phyloP scores from a whole-genome alignment of 768 basidiomycete genomes.

The Dictyophora rubrovolvata region DNA sequence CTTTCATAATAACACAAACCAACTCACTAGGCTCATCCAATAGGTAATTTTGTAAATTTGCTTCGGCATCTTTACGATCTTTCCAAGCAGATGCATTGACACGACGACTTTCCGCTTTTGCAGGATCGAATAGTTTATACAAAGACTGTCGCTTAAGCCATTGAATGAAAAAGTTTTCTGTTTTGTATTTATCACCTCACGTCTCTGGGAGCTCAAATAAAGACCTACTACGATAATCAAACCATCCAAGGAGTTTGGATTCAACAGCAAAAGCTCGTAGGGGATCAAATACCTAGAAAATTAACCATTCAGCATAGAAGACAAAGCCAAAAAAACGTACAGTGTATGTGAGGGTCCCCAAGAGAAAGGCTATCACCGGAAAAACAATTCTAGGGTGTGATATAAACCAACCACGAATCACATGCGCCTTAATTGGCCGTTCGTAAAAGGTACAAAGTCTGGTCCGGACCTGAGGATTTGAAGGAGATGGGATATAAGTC shows the following conservation, averaged over 20 bases:
- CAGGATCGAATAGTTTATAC: not conserved
- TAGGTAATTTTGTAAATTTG: slow-evolving; percentile 58
- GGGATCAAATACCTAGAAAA: slow-evolving; percentile 76
- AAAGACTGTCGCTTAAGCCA: not conserved
- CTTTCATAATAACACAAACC: slow-evolving; percentile 4
- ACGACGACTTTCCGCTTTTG: not conserved
- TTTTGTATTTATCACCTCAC: too few relatives aligned
- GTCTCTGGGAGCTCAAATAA: too few relatives aligned
- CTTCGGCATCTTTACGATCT: slow-evolving; percentile 72
- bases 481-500: slow-evolving; percentile 21
- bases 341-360: slow-evolving; percentile 86
- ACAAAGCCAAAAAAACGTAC: slow-evolving; percentile 30
- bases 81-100: slow-evolving; percentile 48
- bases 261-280: slow-evolving; percentile 77
- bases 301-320: not conserved
- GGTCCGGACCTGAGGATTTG: slow-evolving; percentile 18
- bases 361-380: slow-evolving; percentile 71
- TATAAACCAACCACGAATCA: slow-evolving; percentile 68
- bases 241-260: slow-evolving; percentile 74
- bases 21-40: slow-evolving; percentile 62
- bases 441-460: slow-evolving; percentile 50
- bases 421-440: slow-evolving; percentile 54
- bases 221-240: slow-evolving; percentile 61
- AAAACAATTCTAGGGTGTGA: slow-evolving; percentile 80
- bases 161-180: not conserved